A percentile compares a stretch with the other conserved stretches of the same genome.
These are phyloP conservation scores for Austroboletus festivus DNA, from an alignment of 768 basidiomycete species.

Conservation along the genomic window DNA sequence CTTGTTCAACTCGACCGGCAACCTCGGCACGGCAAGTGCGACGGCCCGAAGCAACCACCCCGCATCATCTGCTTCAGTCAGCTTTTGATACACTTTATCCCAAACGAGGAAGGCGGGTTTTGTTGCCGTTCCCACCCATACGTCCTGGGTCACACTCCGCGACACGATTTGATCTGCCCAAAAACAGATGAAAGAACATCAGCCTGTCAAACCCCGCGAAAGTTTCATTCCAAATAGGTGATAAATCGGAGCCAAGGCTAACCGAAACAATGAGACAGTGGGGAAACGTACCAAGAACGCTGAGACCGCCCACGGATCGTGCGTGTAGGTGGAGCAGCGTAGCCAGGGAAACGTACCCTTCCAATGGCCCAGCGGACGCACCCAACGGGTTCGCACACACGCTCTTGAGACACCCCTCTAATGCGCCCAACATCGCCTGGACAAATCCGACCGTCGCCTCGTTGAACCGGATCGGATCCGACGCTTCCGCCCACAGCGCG, in stretches of 20 bases:
- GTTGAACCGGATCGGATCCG: conserved; percentile 30
- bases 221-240: too few relatives aligned
- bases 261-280: neutral
- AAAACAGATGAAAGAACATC: too few relatives aligned
- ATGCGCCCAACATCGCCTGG: conserved; percentile 49
- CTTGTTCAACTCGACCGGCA: conserved; percentile 48
- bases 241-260: neutral
- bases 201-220: too few relatives aligned
- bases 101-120: conserved; percentile 87
- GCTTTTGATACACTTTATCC: conserved; percentile 83
- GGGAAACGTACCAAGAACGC: conserved; percentile 48
- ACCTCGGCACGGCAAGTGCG: conserved; percentile 46
- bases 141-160: conserved; percentile 45
- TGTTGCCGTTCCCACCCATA: conserved; percentile 44
- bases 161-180: conserved; percentile 44
- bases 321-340: conserved; percentile 63
- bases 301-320: conserved; percentile 42
- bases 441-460: conserved; percentile 51
- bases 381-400: conserved; percentile 60
- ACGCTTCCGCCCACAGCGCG: conserved; percentile 59
- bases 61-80: conserved; percentile 59
- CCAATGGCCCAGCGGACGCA: conserved; percentile 63
- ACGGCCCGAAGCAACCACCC: conserved; percentile 72
- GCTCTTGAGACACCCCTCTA: conserved; percentile 71
- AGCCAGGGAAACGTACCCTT: conserved; percentile 78